Base-by-base conservation (phyloP, 2,329 filamentous ascomycete species). In the Aquanectria penicillioides region DNA sequence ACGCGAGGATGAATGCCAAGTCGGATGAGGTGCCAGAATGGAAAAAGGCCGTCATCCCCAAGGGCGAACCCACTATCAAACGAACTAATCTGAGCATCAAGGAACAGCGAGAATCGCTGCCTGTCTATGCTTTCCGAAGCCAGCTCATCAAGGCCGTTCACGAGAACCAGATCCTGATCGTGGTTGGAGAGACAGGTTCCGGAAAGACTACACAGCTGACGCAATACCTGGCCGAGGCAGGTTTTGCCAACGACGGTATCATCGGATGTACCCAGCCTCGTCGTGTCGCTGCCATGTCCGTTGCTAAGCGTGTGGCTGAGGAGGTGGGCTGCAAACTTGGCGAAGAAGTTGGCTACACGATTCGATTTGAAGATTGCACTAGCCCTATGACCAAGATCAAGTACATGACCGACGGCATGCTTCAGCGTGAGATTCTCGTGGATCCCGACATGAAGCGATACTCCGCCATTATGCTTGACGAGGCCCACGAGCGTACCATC, bases 361-460 rank as follows among this genome's bases (percentile, higher is more conserved):
- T 99, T 72, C 92, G 95, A 74, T 99, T 99, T 73, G 95, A 99
- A 72, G 95, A 99, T 77, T 91, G 89, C 73, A 97, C 94, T 0
- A 92, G 89, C 64, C 88, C 92, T 2, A 85, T 89, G 15, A 99
- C 95, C 1, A 92, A 89, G 72, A 97, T 99, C 81, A 99, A 99
- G 80, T 99, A 99, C 80, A 97, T 99, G 94, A 99, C 95, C 13
- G 95, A 99, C 71, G 95, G 95, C 76, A 98, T 98, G 92, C 86
- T 99, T 74, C 89, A 97, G 78, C 87, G 95, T 80, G 95, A 99
- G 78, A 93, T 97, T 73, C 83, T 99, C 48, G 85, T 97, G 66
- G 95, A 99, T 73, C 91, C 94, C 1, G 91, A 97, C 69, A 80
- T 99, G 65, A 91, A 86, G 71, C 88, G 91, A 65, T 99, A 99